Base-by-base conservation (phyloP, 495 filamentous ascomycete genomes). In the Coniosporium apollinis region DNA sequence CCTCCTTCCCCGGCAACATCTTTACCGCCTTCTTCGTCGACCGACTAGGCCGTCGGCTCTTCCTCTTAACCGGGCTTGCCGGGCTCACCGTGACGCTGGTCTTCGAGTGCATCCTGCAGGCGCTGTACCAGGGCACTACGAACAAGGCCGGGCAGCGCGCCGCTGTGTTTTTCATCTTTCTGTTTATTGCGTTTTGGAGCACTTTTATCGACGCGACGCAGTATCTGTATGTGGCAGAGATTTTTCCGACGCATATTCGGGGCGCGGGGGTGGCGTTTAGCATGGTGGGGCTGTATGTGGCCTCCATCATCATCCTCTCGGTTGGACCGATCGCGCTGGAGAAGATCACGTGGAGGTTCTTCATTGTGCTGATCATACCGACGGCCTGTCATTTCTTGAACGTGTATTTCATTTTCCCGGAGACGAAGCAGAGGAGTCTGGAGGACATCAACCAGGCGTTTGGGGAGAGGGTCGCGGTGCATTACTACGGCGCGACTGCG, bases 241-340 rank as follows among this genome's bases (percentile, higher is more conserved):
- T 42, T 4, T 42, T 38, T 15, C 42, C 41, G 9, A 40, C 28
- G 7, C 36, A 43, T 24, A 44, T 48, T 19, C 33, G 45, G 10
- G 24, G 37, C 16, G 38, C 41, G 30, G 45, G 45, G 9, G 42
- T 41, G 2, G 42, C 42, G 6, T 19, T 48, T 14, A 28, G 42
- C 11, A 42, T 50, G 44, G 21, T 41, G 15, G 36, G 36, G 24
- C 33, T 38, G 13, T 48, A 38, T 30, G 18, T 32, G n/a, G 44
- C 36, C 3, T 17, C 28, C n/a, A 44, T 47, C 15, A 42, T 50
- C 28, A 33, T 47, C 15, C 41, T 50, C 8, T 37, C 47, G 16
- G 47, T 41, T n/a, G 47, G 44, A 13, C 47, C 44, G 2, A 47
- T 50, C 22, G 47, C 47, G 26, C 33, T 46, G 13, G 33, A 48